Conservation (phyloP, 208 protist genomes). For the Acanthamoeba lenticulata region DNA sequence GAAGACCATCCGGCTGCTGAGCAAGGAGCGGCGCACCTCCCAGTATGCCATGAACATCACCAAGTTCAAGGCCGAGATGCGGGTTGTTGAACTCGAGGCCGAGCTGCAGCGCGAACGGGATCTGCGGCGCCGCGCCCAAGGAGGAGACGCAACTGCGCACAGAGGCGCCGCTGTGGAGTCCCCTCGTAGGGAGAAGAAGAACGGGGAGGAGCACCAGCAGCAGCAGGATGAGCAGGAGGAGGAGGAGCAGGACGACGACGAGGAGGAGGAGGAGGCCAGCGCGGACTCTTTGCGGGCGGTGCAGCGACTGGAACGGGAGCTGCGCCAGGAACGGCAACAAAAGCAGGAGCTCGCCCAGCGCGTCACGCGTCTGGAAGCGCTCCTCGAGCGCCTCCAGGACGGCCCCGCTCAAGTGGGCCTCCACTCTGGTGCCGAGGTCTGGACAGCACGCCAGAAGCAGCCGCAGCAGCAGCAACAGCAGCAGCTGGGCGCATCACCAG, state of each 20-base stretch:
- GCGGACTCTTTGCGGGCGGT: too few relatives aligned
- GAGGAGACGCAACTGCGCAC: neutral
- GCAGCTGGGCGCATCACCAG: neutral
- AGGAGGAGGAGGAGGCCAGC: too few relatives aligned
- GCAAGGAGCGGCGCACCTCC: neutral
- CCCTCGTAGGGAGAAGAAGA: neutral
- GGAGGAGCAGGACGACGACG: too few relatives aligned
- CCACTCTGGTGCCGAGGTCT: too few relatives aligned
- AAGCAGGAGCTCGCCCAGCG: neutral
- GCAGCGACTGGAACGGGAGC: neutral
- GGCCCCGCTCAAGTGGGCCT: neutral
- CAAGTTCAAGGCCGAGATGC: conserved; percentile 23
- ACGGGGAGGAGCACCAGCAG: neutral
- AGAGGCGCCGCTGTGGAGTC: neutral
- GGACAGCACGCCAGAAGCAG: neutral
- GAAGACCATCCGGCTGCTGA: neutral
- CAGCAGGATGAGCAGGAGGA: too few relatives aligned
- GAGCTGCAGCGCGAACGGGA: neutral
- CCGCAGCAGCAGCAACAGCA: neutral
- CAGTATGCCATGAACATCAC: neutral
- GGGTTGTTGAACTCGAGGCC: neutral
- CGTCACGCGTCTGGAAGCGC: neutral
- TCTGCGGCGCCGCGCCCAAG: neutral
- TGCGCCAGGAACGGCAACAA: neutral
- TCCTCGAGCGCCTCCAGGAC: neutral